Evolutionary conservation across 768 basidiomycete genomes (phyloP), one percentile per base, ranked within the genome.

Genomic region (button mushroom (Agaricus bisporus)): DNA sequence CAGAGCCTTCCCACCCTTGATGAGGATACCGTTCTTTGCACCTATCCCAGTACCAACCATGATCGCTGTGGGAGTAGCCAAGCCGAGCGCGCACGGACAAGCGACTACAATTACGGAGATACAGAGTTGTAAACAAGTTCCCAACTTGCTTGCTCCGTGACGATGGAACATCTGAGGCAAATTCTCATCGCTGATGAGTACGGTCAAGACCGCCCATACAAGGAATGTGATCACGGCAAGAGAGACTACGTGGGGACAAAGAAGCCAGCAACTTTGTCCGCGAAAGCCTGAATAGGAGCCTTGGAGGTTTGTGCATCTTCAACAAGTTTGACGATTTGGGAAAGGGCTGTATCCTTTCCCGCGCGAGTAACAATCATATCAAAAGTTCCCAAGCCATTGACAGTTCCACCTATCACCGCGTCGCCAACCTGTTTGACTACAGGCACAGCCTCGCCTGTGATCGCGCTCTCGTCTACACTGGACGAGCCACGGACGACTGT

Each of bases 41-140:
- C 97, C 97, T 53, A 98, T 84, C 1, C 97, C 97, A 0, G 95
- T 98, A 15, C 97, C 97, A 29, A 98, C 97, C 97, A 98, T 98
- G 70, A 98, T 93, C 2, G 95, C 97, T 0, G 97, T 98, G 1
- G 97, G 97, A 0, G 95, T 98, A 51, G 91, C 91, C 55, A 98
- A 78, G 4, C 95, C 97, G 32, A 99, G 79, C 0, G 97, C 95
- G 66, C 97, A 99, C 0, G 97, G 97, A 68, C 97, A 99, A 18
- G 97, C 95, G 48, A 99, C 94, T 46, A 99, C 97, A 55, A 99
- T 81, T 57, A 98, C 97, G 38, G 91, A 94, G 64, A 98, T 99
- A 68, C 95, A 98, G 63, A 99, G 85, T 72, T 95, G 93, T 44
- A 99, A 74, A 66, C 95, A 98, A 12, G 95, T 87, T 6, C 91